A percentile compares a stretch with the other conserved stretches of the same genome.
These are phyloP conservation scores for Geranomyces variabilis DNA, from an alignment of 192 early-diverging fungal species.

Conservation along the genomic window DNA sequence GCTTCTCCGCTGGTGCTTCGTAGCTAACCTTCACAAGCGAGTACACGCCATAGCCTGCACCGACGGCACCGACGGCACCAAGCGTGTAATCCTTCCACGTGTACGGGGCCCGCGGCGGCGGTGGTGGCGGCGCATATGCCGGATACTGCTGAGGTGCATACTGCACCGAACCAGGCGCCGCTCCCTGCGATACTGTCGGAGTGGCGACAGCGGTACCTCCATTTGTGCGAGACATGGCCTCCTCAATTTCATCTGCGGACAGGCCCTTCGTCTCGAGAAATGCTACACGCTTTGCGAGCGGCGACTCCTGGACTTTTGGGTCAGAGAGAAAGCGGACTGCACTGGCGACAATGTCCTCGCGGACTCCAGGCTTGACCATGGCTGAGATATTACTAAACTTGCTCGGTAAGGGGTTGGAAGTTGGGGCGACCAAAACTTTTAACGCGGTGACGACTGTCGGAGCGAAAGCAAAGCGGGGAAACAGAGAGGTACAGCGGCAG, in stretches of 20 bases:
- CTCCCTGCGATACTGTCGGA: constrained; percentile 1
- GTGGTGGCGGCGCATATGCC: constrained; percentile 18
- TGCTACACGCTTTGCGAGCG: constrained; percentile 89
- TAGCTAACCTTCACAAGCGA: constrained; percentile 72
- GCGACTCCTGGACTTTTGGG: constrained; percentile 85
- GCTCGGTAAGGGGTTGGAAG: no score
- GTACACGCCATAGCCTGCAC: constrained; percentile 87
- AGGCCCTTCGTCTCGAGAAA: constrained; percentile 97
- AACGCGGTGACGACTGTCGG: no score
- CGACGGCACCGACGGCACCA: constrained; percentile 81
- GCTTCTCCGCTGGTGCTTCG: background rate
- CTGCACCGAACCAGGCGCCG: background rate
- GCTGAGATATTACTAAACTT: no score
- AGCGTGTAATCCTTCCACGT: constrained; percentile 97
- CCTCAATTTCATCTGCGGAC: constrained; percentile 88
- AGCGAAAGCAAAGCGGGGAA: no score
- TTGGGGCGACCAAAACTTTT: no score
- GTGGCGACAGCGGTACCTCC: constrained; percentile 13
- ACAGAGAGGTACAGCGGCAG: no score
- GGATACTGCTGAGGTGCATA: constrained; percentile 7
- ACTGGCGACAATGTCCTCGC: constrained; percentile 38
- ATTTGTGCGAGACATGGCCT: constrained; percentile 52
- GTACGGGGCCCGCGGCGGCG: constrained; percentile 32
- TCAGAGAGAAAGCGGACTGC: constrained; percentile 93
- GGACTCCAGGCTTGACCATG: constrained; percentile 36